These are phyloP conservation scores for Lactarius deliciosus DNA, from an alignment of 768 basidiomycete genomes.

Conservation along the genomic window DNA sequence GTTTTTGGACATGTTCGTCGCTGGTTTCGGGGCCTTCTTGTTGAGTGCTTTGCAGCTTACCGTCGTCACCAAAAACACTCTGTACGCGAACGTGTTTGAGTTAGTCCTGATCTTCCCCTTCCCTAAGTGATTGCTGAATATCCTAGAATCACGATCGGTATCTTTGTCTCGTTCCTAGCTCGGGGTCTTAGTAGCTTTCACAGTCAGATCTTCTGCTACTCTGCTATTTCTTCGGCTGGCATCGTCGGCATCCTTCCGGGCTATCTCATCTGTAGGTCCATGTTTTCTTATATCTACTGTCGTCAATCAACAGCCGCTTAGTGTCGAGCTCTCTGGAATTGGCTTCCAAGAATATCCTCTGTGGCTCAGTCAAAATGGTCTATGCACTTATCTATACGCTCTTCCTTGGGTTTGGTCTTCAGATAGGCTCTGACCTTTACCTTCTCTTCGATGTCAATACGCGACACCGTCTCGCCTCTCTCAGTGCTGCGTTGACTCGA, in stretches of 20 bases:
- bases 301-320: constrained; percentile 31
- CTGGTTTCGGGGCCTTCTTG: constrained; percentile 65
- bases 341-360: constrained; percentile 82
- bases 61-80: constrained; percentile 69
- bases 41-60: constrained; percentile 70
- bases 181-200: constrained; percentile 81
- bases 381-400: constrained; percentile 86
- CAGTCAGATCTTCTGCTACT: constrained; percentile 82
- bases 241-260: constrained; percentile 92
- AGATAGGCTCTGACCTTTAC: constrained; percentile 81
- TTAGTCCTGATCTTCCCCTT: constrained; percentile 40
- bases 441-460: constrained; percentile 63
- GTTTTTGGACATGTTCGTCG: constrained; percentile 82
- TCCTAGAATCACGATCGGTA: constrained; percentile 74
- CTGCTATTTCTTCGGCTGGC: constrained; percentile 83
- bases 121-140: constrained; percentile 11
- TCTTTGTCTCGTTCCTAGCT: constrained; percentile 75
- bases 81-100: constrained; percentile 94
- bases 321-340: constrained; percentile 83
- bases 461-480: constrained; percentile 50
- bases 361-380: constrained; percentile 84
- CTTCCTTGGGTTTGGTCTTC: constrained; percentile 81
- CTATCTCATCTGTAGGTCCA: constrained; percentile 67
- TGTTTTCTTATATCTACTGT: constrained; percentile 16
- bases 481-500: constrained; percentile 52